Evolutionary conservation across 2,329 filamentous ascomycete genomes (phyloP).

Genomic region (Atkinsonella texensis): DNA sequence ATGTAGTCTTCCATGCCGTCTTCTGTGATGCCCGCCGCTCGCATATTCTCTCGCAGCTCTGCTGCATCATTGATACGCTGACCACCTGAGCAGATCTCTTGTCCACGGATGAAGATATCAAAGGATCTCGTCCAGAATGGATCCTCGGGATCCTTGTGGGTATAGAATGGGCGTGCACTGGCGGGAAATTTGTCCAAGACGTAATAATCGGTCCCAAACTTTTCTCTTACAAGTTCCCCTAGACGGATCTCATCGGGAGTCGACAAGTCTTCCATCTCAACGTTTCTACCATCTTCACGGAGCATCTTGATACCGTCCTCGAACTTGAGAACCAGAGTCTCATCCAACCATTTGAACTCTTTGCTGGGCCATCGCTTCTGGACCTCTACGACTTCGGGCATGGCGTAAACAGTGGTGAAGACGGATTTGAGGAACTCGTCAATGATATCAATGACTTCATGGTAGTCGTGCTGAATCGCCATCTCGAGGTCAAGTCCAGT

Average conservation of each 20-base stretch:
- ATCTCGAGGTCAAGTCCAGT: constrained; percentile 90
- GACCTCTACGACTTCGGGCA: constrained; percentile 63
- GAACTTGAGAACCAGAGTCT: constrained; percentile 75
- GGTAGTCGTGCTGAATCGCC: constrained; percentile 79
- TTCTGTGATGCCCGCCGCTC: constrained; percentile 60
- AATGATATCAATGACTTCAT: constrained; percentile 70
- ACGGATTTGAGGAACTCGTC: constrained; percentile 75
- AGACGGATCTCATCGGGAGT: constrained; percentile 81
- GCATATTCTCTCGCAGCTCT: constrained; percentile 68
- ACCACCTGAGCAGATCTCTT: constrained; percentile 85
- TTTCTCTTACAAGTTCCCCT: constrained; percentile 73
- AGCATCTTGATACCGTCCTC: constrained; percentile 69
- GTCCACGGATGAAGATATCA: constrained; percentile 86
- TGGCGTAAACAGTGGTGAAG: constrained; percentile 28
- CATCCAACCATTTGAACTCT: constrained; percentile 74
- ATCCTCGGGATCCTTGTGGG: constrained; percentile 69
- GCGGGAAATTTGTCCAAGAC: constrained; percentile 87
- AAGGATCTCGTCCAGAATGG: constrained; percentile 76
- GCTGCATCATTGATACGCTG: constrained; percentile 80
- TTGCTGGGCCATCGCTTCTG: constrained; percentile 78
- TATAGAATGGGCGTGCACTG: constrained; percentile 79
- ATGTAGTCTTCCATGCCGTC: constrained; percentile 86
- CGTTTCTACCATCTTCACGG: constrained; percentile 69
- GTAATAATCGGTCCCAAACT: constrained; percentile 83
- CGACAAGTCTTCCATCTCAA: constrained; percentile 63